Evolutionary conservation across 306 rosid species (phyloP), one percentile per base, ranked within the genome.

Genomic region (Arachis hypogaea): DNA sequence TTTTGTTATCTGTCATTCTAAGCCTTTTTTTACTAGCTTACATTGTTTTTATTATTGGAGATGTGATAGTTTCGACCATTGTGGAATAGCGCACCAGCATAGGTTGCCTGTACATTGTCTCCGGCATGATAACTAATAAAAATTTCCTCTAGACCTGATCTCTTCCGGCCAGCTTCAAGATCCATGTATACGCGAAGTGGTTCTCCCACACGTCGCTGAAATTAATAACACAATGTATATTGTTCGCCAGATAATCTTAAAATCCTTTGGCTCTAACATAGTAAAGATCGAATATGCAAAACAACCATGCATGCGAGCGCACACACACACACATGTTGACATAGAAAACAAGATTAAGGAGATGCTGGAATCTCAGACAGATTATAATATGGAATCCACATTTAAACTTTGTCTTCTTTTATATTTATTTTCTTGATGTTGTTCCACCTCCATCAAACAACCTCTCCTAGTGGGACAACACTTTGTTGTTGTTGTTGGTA

Each of bases 1-100:
- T 33, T 40, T 52, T 40, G 30, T 58, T 9, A 69, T 38, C 63
- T 43, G 14, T 50, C 46, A 46, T 55, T n/a, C 8, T n/a, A 56
- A 61, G 5, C 30, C 10, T 55, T 43, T 47, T 55, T 43, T 54
- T 28, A 33, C 50, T 66, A 22, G 66, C 89, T 88, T 78, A 92
- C 99, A 42, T 64, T 88, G 76, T 87, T 73, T 81, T 90, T 92
- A 6, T 8, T 29, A 55, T 88, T 60, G 38, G 97, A 85, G 46
- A 94, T 73, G 0, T 83, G 85, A 75, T 92, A 94, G 80, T 92
- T 92, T 74, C 96, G 90, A 73, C 85, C 82, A 12, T 88, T 92
- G 84, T 92, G 98, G 84, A 94, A 94, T 47, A 89, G 86, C 12
- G 92, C 78, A 74, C 99, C 97, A 1, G 99, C 99, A 82, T 94